phyloP scores from a whole-genome alignment of 257 asterid genomes.

The Solanum neorickii region DNA sequence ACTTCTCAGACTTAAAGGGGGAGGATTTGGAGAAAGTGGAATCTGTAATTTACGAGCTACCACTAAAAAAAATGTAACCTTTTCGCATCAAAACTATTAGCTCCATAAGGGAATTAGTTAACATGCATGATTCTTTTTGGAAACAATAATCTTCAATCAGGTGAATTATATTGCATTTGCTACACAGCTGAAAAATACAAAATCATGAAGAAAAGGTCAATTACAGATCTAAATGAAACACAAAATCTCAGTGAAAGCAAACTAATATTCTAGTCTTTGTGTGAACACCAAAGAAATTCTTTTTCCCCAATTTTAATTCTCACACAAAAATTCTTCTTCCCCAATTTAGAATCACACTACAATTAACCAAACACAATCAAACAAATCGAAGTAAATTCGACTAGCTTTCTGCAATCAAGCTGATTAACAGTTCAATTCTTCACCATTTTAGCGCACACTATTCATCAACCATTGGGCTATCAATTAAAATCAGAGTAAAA shows the following conservation, averaged over 20 bases:
- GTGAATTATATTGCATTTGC: neutral
- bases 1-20: neutral
- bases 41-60: neutral
- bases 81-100: neutral
- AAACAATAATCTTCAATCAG: neutral
- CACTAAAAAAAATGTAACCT: neutral
- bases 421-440: neutral
- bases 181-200: neutral
- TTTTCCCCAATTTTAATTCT: neutral
- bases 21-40: neutral
- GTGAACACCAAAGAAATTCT: neutral
- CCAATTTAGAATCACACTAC: neutral
- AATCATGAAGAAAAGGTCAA: neutral
- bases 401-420: neutral
- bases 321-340: neutral
- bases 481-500: conserved; percentile 1
- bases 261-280: neutral
- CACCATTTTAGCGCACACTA: neutral
- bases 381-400: neutral
- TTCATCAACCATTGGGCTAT: neutral
- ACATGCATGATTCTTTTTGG: neutral
- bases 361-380: neutral
- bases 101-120: neutral
- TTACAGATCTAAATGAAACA: neutral
- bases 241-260: neutral